Conservation (phyloP, 441 rosid genomes). For the Adansonia gregorii region DNA sequence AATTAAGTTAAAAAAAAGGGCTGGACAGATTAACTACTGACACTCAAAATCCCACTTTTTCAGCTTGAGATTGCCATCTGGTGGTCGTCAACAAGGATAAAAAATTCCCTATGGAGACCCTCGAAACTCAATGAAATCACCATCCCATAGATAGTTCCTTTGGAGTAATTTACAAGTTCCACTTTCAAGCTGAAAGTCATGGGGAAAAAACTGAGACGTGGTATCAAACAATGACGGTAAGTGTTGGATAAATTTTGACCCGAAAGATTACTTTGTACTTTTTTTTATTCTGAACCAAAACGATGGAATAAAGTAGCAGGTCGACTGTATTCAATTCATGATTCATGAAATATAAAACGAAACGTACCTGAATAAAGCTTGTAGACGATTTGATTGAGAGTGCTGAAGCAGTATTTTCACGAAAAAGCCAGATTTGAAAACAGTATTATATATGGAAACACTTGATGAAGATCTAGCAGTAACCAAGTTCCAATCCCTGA, state of each 20-base stretch:
- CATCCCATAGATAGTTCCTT: not conserved
- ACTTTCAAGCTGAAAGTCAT: conserved; percentile 41
- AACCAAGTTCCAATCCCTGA: too few relatives aligned
- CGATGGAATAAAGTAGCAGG: too few relatives aligned
- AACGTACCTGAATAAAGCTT: too few relatives aligned
- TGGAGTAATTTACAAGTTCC: conserved; percentile 13
- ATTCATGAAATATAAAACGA: too few relatives aligned
- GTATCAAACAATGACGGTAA: conserved; percentile 37
- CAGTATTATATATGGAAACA: too few relatives aligned
- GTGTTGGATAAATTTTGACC: conserved; percentile 10
- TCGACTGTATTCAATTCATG: too few relatives aligned
- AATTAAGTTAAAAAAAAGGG: conserved; percentile 43
- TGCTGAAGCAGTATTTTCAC: too few relatives aligned
- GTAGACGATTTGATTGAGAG: too few relatives aligned
- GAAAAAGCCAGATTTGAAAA: too few relatives aligned
- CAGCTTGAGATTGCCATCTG: not conserved
- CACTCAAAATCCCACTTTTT: conserved; percentile 22
- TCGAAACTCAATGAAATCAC: not conserved
- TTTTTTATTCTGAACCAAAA: too few relatives aligned
- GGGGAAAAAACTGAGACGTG: conserved; percentile 39
- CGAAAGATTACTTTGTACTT: too few relatives aligned
- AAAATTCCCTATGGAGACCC: conserved; percentile 7
- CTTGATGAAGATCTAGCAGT: too few relatives aligned
- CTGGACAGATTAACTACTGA: conserved; percentile 36
- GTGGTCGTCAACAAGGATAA: conserved; percentile 3